Evolutionary conservation across 768 basidiomycete genomes (phyloP), one percentile per base, ranked within the genome.

Genomic region (Lactifluus volemus): DNA sequence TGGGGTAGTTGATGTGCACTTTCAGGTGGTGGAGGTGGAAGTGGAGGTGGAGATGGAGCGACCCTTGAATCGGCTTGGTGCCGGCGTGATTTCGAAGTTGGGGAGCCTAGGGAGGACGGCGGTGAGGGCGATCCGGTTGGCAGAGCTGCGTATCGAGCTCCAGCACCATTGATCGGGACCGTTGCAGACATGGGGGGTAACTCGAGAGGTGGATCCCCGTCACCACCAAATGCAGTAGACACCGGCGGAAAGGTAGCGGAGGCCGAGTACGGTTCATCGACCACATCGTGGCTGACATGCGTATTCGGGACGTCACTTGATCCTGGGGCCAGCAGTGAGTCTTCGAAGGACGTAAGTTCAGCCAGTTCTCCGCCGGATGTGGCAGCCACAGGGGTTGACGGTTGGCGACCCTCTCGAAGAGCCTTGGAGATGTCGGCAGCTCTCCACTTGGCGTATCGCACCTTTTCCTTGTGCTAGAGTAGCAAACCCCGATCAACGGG

Each of bases 391-490:
- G 94, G 82, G 1, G 77, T 74, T 12, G 77, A 74, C 10, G 96
- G 94, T 66, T 80, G 83, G 21, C 89, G 82, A 5, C 97, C 95
- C 72, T 98, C 96, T n/a, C 95, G 85, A 69, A 94, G 82, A 1
- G 96, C 94, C 72, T 91, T 98, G 17, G 91, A 84, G 19, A 98
- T 94, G 63, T 97, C 93, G 12, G 89, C 87, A 41, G 96, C 96
- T 72, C 98, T 98, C 95, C 97, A 99, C 72, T 97, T 92, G 4
- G 94, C 83, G 73, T 98, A 99, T 58, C 84, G 85, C 39, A 96
- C 83, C 73, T 97, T 98, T 64, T 89, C 89, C 66, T 85, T 85
- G 63, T 84, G 83, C 92, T 96, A 63, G 47, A n/a, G 0, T 60
- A 65, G n/a, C 14, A 25, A 9, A 45, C 3, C 19, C 44, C 5